These are phyloP conservation scores for Aspergillus mulundensis DNA, from an alignment of 495 filamentous ascomycete genomes.

Conservation along the genomic window DNA sequence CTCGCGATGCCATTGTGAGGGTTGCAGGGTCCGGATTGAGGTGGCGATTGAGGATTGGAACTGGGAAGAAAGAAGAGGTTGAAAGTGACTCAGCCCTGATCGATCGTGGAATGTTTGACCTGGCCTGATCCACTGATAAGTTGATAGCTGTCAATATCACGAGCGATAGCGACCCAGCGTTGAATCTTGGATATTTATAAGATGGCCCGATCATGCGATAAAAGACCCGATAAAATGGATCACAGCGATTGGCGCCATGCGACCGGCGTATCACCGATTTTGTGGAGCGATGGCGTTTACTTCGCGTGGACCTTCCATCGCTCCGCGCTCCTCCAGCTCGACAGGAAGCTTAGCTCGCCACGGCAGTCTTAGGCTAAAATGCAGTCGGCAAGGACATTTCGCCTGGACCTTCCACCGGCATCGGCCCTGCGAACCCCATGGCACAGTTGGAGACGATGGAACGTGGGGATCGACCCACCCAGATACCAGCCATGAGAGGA, in stretches of 20 bases:
- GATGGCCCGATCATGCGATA: background rate
- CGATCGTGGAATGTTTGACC: background rate
- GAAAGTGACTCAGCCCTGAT: background rate
- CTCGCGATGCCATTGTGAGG: background rate
- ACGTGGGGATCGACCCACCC: slow-evolving; percentile 6
- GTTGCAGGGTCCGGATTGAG: background rate
- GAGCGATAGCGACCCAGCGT: background rate
- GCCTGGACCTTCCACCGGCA: slow-evolving; percentile 3
- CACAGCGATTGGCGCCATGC: background rate
- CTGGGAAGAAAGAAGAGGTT: background rate
- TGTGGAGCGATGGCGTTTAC: background rate
- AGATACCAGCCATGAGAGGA: background rate
- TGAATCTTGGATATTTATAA: background rate
- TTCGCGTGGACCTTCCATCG: slow-evolving; percentile 12
- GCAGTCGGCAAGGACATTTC: background rate
- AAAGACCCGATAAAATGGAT: background rate
- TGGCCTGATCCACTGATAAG: background rate
- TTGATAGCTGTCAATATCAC: background rate
- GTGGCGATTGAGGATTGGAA: background rate
- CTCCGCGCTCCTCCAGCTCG: background rate
- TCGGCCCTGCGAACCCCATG: slow-evolving; percentile 8
- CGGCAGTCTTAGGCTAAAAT: background rate
- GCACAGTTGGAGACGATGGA: slow-evolving; percentile 7
- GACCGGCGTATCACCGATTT: background rate
- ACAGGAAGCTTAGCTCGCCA: background rate